Evolutionary conservation across 139 green algal genomes (phyloP).

Genomic region (Closterium sp.): DNA sequence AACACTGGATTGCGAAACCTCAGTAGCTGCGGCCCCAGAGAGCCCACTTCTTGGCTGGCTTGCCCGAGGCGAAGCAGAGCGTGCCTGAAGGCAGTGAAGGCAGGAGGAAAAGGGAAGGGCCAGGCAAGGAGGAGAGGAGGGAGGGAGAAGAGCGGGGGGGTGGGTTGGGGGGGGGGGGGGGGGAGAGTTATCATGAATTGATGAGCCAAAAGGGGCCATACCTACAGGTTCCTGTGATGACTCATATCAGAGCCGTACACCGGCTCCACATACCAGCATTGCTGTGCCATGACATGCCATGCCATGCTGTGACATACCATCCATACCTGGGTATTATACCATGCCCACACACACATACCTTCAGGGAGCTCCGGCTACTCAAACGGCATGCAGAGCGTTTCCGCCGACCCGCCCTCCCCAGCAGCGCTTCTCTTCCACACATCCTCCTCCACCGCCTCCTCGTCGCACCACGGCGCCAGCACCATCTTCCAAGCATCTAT

Average conservation of each 20-base stretch:
- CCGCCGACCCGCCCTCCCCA: conserved; percentile 81
- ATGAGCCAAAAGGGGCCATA: too few species aligned
- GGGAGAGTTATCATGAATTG: too few species aligned
- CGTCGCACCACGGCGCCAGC: too few species aligned
- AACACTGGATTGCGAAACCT: too few species aligned
- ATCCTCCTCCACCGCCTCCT: conserved; percentile 78
- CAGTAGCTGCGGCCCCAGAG: conserved; percentile 96
- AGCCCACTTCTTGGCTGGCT: conserved; percentile 93
- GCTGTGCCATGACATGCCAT: not conserved
- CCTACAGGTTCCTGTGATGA: too few species aligned
- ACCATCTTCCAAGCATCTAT: too few species aligned
- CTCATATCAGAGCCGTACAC: too few species aligned
- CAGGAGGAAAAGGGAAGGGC: too few species aligned
- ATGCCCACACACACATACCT: conserved; percentile 39
- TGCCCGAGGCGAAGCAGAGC: conserved; percentile 87
- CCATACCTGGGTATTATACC: not conserved
- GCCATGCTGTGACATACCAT: not conserved
- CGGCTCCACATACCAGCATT: too few species aligned
- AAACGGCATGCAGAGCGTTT: conserved; percentile 96
- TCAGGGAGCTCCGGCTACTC: conserved; percentile 82
- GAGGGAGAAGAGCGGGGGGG: too few species aligned
- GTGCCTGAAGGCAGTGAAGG: conserved; percentile 58
- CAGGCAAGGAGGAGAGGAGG: too few species aligned
- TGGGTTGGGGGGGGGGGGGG: too few species aligned
- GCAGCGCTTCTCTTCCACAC: conserved; percentile 76